Base-by-base conservation (phyloP, 78 protist species). In the Protostelium mycophagum region DNA sequence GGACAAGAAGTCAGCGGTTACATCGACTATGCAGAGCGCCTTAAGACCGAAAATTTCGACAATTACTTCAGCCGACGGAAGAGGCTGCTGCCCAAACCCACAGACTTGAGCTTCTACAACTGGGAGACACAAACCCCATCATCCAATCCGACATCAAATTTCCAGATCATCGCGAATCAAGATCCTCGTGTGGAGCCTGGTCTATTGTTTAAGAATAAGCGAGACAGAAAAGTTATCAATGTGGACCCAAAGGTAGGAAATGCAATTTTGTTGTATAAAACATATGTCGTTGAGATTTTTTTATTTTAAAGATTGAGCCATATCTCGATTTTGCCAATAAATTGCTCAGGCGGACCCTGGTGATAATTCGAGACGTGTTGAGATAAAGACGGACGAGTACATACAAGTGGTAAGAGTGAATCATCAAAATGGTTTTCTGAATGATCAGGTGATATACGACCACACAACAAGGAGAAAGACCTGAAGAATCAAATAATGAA, bases 61-160 rank as follows among this genome's bases (percentile, higher is more conserved):
- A 87, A 83, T 37, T 95, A 93, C 90, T 96, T 95, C 38, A 86
- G 36, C 28, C 63, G 90, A 35, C n/a, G 84, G 36, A 51, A 85
- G 87, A 87, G 87, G 36, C 90, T 97, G 34, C 88, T 96, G 63
- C 99, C 99, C 73, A 87, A 83, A n/a, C 96, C 97, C 0, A 73
- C 96, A 37, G 99, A 97, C 88, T 95, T 97, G n/a, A 85, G 92
- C 84, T 97, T 86, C 91, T 97, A 96, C 96, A 97, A 97, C 96
- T 97, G 98, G 98, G 96, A 94, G 89, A 97, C 98, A 28, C 96
- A 95, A 37, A 88, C 92, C 34, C n/a, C 88, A 35, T 51, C 89
- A 9, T 88, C 93, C n/a, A 92, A 92, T 86, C 5, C 84, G 37
- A 85, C 95, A 1, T 38, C 95, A 0, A 95, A 94, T 88, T 95